Percentiles rank a stretch among this genome's conserved stretches.
phyloP scores from a whole-genome alignment of 2,329 filamentous ascomycete species.

The Colletotrichum tofieldiae region DNA sequence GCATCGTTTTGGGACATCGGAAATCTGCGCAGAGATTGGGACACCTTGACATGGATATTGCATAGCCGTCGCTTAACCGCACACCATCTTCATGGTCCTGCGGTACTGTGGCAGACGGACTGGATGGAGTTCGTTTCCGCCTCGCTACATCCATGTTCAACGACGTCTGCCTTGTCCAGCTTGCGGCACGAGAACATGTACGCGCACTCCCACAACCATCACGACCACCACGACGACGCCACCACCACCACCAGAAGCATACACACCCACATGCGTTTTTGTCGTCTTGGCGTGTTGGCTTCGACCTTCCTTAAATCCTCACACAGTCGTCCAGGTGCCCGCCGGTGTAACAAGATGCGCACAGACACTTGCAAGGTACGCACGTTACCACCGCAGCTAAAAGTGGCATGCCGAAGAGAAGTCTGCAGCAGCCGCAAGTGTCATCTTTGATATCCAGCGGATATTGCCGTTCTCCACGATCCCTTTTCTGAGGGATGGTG shows the following conservation, averaged over 20 bases:
- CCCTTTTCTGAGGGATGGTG: not conserved
- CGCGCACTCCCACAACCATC: slow-evolving; percentile 2
- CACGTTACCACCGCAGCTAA: not conserved
- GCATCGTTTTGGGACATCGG: not conserved
- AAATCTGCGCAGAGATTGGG: not conserved
- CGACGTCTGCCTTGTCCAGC: slow-evolving; percentile 9
- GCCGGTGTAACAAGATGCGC: slow-evolving; percentile 4
- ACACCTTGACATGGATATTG: not conserved
- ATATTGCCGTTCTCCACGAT: slow-evolving; percentile 10
- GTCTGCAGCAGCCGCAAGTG: not conserved
- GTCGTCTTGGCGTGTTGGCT: slow-evolving; percentile 30
- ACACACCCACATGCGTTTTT: slow-evolving; percentile 20
- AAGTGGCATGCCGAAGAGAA: not conserved
- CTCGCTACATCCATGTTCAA: slow-evolving; percentile 17
- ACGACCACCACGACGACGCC: not conserved
- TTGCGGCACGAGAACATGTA: slow-evolving; percentile 1
- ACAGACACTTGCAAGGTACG: slow-evolving; percentile 9
- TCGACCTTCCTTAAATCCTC: slow-evolving; percentile 30
- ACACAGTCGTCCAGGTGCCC: not conserved
- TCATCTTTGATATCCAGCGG: slow-evolving; percentile 11
- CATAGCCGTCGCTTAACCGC: slow-evolving; percentile 12
- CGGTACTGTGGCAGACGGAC: not conserved
- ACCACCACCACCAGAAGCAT: not conserved
- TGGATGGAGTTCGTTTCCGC: slow-evolving; percentile 27
- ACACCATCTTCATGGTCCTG: too few species aligned